A percentile compares a stretch with the other conserved stretches of the same genome.
Evolutionary conservation across 1,284 basidiomycete genomes (phyloP).

Genomic region (Apiotrichum sp.): DNA sequence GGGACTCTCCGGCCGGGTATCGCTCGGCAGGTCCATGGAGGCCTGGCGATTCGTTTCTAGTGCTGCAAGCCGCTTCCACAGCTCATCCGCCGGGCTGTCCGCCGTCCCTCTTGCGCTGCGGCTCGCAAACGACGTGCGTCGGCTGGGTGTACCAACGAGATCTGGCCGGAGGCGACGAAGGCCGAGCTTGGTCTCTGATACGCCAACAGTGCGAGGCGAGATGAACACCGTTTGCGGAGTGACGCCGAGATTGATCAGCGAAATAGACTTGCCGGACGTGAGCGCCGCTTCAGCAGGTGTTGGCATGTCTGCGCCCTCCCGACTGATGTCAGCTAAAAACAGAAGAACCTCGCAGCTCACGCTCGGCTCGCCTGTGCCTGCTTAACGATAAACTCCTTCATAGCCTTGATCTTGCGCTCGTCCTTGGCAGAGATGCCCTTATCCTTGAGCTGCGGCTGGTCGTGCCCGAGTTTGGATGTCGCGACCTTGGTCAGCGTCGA

Average conservation of each 20-base stretch:
- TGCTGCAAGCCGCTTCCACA: conserved; percentile 33
- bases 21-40: neutral
- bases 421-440: conserved; percentile 50
- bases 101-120: conserved; percentile 26
- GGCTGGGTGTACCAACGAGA: conserved; percentile 22
- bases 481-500: conserved; percentile 2
- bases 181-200: conserved; percentile 35
- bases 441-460: conserved; percentile 22
- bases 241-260: conserved; percentile 74
- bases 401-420: conserved; percentile 51
- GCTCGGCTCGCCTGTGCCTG: conserved; percentile 64
- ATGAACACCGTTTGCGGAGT: conserved; percentile 94
- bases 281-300: conserved; percentile 23
- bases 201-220: conserved; percentile 49
- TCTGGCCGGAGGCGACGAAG: conserved; percentile 32
- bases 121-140: conserved; percentile 38
- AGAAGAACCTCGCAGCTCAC: conserved; percentile 39
- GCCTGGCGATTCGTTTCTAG: conserved; percentile 25
- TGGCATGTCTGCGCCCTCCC: conserved; percentile 21
- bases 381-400: conserved; percentile 82
- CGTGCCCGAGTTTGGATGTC: neutral
- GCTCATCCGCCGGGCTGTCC: conserved; percentile 39
- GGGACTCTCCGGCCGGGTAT: conserved; percentile 13
- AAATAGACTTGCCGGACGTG: conserved; percentile 44
- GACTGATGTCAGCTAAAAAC: conserved; percentile 19